Evolutionary conservation across 345 rosid genomes (phyloP), one percentile per base, ranked within the genome.

Genomic region (Cardamine occulta): DNA sequence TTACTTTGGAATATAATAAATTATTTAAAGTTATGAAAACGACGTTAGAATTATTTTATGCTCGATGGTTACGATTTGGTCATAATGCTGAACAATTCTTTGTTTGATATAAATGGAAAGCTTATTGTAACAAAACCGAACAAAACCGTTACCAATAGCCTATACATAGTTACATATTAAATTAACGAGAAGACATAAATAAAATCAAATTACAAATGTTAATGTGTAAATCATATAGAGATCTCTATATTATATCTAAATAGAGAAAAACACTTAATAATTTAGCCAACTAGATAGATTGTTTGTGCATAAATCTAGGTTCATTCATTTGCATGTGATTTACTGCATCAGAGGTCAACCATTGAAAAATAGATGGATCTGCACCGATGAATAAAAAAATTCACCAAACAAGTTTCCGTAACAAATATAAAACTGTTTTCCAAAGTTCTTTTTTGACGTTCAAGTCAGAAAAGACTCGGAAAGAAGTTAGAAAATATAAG

Each of bases 21-120:
- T 32, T 7, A 8, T 18, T 61, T 9, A 24, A 42, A 35, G 14
- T 17, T 6, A 28, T 9, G 12, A 28, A 65, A 44, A 45, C 29
- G 40, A 32, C 24, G 24, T 31, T 23, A 8, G 55, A 8, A 0
- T 15, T 55, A 9, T 35, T 53, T 49, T 17, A 9, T 44, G 24
- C 12, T 53, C 28, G 12, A 44, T 69, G 19, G 55, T 17, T 56
- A 5, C 42, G 29, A 11, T 69, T 69, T 26, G 60, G 54, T 42
- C 63, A 68, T 24, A n/a, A 26, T 28, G 18, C 31, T 40, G 17
- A 48, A 17, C n/a, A 56, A 11, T 39, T 40, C 17, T 56, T 42
- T 28, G 17, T 54, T 31, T 57, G 13, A 26, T 52, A 4, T 14
- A 26, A 21, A 21, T 51, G 24, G 6, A 19, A 40, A 26, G 49